Evolutionary conservation across 2,329 filamentous ascomycete genomes (phyloP).

Genomic region (Hypoxylon sp.): DNA sequence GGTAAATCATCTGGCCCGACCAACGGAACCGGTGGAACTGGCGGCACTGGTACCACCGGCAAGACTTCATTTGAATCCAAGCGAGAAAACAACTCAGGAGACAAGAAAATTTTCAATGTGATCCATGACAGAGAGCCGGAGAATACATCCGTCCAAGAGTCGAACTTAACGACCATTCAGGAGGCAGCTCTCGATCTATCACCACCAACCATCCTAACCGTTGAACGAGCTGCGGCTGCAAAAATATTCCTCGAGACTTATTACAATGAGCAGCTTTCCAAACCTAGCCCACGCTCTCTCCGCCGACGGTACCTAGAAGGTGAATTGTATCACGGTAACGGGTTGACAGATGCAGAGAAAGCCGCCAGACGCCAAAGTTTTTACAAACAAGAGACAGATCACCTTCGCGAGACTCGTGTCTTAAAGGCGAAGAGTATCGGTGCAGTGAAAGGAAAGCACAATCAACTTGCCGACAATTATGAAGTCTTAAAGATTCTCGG

Average conservation of each 20-base stretch:
- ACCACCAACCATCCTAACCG: constrained; percentile 67
- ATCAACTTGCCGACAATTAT: constrained; percentile 75
- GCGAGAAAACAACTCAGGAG: constrained; percentile 50
- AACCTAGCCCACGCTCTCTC: constrained; percentile 70
- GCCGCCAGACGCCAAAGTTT: constrained; percentile 70
- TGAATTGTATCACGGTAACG: constrained; percentile 69
- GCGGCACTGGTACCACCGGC: constrained; percentile 52
- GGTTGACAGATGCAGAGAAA: constrained; percentile 70
- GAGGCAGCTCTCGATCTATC: constrained; percentile 53
- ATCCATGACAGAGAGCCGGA: constrained; percentile 50
- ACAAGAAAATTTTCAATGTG: constrained; percentile 51
- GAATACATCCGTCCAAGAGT: constrained; percentile 48
- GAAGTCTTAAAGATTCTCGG: constrained; percentile 86
- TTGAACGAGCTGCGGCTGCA: constrained; percentile 83
- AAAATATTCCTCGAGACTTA: constrained; percentile 90
- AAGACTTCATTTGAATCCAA: constrained; percentile 62
- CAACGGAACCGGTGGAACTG: constrained; percentile 48
- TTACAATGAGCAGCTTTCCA: constrained; percentile 78
- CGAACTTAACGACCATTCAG: constrained; percentile 53
- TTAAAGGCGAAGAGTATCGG: constrained; percentile 73
- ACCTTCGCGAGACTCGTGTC: constrained; percentile 80
- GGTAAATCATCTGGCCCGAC: constrained; percentile 40
- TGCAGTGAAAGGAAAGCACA: constrained; percentile 59
- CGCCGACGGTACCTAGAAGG: constrained; percentile 74
- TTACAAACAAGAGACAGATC: constrained; percentile 76